Conservation (phyloP, 306 rosid genomes). For the Benincasa hispida region DNA sequence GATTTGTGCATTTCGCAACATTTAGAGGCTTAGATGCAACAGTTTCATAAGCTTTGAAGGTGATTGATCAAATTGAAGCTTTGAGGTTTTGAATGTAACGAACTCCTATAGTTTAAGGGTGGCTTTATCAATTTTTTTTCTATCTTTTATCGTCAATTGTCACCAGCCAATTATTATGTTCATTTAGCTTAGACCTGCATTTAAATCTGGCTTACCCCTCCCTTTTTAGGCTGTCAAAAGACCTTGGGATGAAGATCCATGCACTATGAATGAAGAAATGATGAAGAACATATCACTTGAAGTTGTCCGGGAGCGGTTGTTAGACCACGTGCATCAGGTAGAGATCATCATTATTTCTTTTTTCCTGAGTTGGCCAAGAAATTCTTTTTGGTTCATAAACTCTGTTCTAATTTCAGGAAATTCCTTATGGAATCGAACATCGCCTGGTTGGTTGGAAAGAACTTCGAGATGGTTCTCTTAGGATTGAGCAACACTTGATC, state of each 20-base stretch:
- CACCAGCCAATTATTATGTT: conserved; percentile 4
- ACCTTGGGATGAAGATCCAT: conserved; percentile 93
- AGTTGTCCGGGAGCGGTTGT: conserved; percentile 88
- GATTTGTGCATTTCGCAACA: neutral
- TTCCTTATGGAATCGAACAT: conserved; percentile 76
- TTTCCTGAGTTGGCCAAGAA: neutral
- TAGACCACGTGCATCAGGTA: conserved; percentile 96
- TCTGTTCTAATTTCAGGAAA: conserved; percentile 47
- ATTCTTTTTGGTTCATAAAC: neutral
- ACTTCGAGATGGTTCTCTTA: conserved; percentile 77
- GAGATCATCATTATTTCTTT: neutral
- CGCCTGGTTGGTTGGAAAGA: conserved; percentile 88
- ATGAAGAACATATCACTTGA: conserved; percentile 80
- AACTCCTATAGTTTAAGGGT: neutral
- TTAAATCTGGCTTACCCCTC: conserved; percentile 16
- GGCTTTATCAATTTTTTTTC: neutral
- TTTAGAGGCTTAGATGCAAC: neutral
- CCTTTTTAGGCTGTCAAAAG: conserved; percentile 70
- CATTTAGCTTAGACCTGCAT: neutral
- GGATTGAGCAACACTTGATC: conserved; percentile 84
- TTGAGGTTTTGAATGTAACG: neutral
- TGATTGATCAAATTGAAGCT: neutral
- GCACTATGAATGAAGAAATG: conserved; percentile 70
- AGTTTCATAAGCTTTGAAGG: neutral
- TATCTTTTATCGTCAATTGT: neutral